phyloP scores from a whole-genome alignment of 495 filamentous ascomycete species.

The Trichoderma erinaceum region DNA sequence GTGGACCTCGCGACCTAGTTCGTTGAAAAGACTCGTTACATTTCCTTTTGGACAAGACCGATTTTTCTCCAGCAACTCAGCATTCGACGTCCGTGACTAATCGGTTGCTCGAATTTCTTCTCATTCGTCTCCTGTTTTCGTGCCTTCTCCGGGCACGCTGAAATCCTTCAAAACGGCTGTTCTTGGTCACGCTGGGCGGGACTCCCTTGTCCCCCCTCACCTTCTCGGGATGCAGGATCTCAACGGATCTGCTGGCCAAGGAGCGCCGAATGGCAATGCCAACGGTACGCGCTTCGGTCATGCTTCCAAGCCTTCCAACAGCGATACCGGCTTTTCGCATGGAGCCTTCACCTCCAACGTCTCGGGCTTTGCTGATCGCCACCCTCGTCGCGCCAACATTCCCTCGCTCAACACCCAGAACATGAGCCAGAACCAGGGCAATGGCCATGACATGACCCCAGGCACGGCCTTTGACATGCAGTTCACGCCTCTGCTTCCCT shows the following conservation, averaged over 20 bases:
- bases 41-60: neutral
- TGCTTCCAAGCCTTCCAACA: conserved; percentile 67
- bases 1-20: neutral
- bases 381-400: conserved; percentile 76
- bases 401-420: conserved; percentile 84
- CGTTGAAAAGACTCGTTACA: neutral
- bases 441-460: conserved; percentile 71
- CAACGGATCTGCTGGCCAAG: conserved; percentile 50
- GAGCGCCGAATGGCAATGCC: conserved; percentile 48
- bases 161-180: conserved; percentile 65
- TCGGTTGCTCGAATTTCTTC: conserved; percentile 2
- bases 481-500: conserved; percentile 91
- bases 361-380: conserved; percentile 74
- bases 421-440: conserved; percentile 42
- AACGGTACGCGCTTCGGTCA: conserved; percentile 56
- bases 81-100: neutral
- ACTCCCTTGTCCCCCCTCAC: conserved; percentile 71
- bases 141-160: conserved; percentile 47
- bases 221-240: conserved; percentile 83
- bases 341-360: conserved; percentile 81
- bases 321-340: conserved; percentile 83
- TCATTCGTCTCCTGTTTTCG: conserved; percentile 22
- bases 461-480: conserved; percentile 95
- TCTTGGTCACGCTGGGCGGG: conserved; percentile 59
- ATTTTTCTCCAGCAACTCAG: neutral